phyloP scores from a whole-genome alignment of 805 yeast genomes.

The Yarrowia sp. region DNA sequence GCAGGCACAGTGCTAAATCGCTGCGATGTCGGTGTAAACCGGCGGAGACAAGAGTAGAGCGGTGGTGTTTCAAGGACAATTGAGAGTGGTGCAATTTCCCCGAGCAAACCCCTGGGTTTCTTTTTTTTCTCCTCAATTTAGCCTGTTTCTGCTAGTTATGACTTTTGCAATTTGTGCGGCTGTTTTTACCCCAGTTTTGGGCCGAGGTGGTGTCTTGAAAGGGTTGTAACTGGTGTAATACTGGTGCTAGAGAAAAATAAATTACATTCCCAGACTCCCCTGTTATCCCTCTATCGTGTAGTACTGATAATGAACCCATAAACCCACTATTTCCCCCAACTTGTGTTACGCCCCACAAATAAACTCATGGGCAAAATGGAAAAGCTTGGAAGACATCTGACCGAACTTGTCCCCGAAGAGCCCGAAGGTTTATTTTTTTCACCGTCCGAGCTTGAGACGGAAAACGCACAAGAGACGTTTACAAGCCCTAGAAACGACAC shows the following conservation, averaged over 20 bases:
- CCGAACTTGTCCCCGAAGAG: neutral
- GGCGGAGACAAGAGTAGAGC: too few species aligned
- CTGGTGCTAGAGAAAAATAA: neutral
- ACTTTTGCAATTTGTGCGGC: neutral
- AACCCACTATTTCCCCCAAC: neutral
- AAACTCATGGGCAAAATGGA: neutral
- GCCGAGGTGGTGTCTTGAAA: neutral
- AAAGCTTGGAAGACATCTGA: conserved; percentile 6
- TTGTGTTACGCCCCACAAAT: neutral
- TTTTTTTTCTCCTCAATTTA: neutral
- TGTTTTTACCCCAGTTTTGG: conserved; percentile 12
- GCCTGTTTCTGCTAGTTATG: neutral
- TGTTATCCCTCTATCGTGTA: neutral
- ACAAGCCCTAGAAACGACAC: neutral
- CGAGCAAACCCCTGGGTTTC: too few species aligned
- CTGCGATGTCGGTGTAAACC: neutral
- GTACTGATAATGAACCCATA: neutral
- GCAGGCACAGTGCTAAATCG: neutral
- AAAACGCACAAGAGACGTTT: neutral
- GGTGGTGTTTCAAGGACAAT: too few species aligned
- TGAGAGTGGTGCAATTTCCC: neutral
- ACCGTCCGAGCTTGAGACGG: neutral
- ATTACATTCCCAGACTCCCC: neutral
- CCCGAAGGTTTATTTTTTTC: neutral
- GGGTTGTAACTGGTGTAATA: neutral